phyloP scores from a whole-genome alignment of 305 asterid genomes.

The Ilex paraguariensis region DNA sequence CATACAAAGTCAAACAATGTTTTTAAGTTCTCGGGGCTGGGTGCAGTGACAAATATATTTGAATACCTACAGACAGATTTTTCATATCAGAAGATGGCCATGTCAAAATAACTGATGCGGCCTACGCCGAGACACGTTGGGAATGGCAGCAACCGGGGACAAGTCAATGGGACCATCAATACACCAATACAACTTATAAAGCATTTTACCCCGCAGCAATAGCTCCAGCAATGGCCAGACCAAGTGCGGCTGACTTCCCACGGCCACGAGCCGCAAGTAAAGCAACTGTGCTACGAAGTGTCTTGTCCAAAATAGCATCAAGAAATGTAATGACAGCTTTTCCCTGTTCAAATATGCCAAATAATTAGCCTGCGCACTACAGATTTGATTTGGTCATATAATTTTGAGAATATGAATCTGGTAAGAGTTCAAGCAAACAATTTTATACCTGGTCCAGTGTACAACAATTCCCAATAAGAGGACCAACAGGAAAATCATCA shows the following conservation, averaged over 20 bases:
- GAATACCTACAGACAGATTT: constrained; percentile 54
- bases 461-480: constrained; percentile 75
- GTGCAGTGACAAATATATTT: constrained; percentile 90
- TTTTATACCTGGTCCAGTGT: constrained; percentile 83
- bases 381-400: too few relatives aligned
- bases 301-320: constrained; percentile 83
- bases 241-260: constrained; percentile 98
- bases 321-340: constrained; percentile 85
- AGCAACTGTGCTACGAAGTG: constrained; percentile 84
- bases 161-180: not conserved
- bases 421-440: constrained; percentile 7
- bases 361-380: not conserved
- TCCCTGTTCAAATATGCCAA: constrained; percentile 40
- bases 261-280: constrained; percentile 96
- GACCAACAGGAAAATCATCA: constrained; percentile 87
- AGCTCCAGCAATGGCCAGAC: constrained; percentile 94
- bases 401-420: too few relatives aligned
- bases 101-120: too few relatives aligned
- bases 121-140: too few relatives aligned
- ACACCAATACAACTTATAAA: not conserved
- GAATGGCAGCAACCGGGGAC: not conserved
- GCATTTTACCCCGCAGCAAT: constrained; percentile 82
- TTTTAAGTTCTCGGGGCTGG: constrained; percentile 84
- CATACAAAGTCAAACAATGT: constrained; percentile 85
- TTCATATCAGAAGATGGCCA: not conserved